A percentile compares a stretch with the other conserved stretches of the same genome.
phyloP scores from a whole-genome alignment of 208 protist species.

The Trypanosoma rangeli region DNA sequence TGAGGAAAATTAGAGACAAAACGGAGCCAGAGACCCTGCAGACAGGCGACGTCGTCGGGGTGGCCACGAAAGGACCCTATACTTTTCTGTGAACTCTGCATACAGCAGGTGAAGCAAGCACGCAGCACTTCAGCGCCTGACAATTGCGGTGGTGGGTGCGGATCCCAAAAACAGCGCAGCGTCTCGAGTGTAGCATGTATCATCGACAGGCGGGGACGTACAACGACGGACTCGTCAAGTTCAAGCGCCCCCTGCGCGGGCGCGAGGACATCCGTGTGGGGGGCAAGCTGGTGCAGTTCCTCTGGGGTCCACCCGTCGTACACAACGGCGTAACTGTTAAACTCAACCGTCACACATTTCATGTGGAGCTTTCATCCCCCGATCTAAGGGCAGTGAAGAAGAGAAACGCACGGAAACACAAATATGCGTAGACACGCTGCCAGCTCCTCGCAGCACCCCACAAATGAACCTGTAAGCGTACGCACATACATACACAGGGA shows the following conservation, averaged over 20 bases:
- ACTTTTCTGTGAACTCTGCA: constrained; percentile 17
- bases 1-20: constrained; percentile 24
- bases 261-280: constrained; percentile 14
- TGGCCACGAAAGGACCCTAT: neutral
- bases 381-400: neutral
- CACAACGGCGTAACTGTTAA: constrained; percentile 24
- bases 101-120: constrained; percentile 6
- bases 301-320: constrained; percentile 26
- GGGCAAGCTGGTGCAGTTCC: constrained; percentile 16
- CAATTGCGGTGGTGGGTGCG: neutral
- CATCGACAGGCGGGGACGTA: constrained; percentile 18
- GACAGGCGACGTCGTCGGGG: neutral
- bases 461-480: neutral
- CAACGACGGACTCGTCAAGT: neutral
- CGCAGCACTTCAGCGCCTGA: constrained; percentile 9
- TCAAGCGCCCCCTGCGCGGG: neutral
- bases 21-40: constrained; percentile 13
- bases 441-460: neutral
- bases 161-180: constrained; percentile 23
- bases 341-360: constrained; percentile 15
- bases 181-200: constrained; percentile 17
- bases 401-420: neutral
- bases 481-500: neutral
- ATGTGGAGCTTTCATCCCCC: neutral
- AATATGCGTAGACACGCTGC: neutral